Conservation (phyloP, 164 flowering plant genomes). For the Sedum album region DNA sequence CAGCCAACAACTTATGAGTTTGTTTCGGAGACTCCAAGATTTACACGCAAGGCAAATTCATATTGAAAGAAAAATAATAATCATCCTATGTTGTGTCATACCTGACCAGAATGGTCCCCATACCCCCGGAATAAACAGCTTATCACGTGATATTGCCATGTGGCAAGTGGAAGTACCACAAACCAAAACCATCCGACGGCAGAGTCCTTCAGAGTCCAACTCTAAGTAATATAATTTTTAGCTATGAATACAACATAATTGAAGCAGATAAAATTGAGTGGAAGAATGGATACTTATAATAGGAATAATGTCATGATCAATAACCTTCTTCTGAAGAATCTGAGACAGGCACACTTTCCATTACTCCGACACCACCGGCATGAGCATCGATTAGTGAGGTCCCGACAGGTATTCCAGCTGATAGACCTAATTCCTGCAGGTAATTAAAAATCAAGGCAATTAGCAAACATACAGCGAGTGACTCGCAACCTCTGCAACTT, state of each 20-base stretch:
- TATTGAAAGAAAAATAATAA: neutral
- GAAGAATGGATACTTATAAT: neutral
- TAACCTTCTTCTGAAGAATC: slow-evolving; percentile 47
- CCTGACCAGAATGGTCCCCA: slow-evolving; percentile 99
- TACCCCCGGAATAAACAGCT: slow-evolving; percentile 86
- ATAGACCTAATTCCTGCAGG: slow-evolving; percentile 73
- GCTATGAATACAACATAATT: neutral
- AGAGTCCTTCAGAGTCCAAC: slow-evolving; percentile 44
- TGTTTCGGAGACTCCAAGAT: neutral
- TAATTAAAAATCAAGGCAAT: slow-evolving; percentile 10
- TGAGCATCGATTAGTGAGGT: slow-evolving; percentile 94
- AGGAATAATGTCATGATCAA: neutral
- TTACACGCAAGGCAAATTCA: neutral
- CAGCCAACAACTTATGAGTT: neutral
- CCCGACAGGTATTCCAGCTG: slow-evolving; percentile 81
- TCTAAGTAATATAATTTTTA: slow-evolving; percentile 28
- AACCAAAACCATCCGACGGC: slow-evolving; percentile 77
- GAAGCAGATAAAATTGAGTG: neutral
- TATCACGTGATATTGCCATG: slow-evolving; percentile 72
- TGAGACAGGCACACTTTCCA: slow-evolving; percentile 59
- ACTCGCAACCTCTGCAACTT: neutral
- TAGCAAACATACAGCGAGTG: neutral
- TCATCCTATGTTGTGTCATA: slow-evolving; percentile 13
- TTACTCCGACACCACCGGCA: slow-evolving; percentile 97
- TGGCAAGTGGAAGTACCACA: slow-evolving; percentile 99